These are phyloP conservation scores for Cutaneotrichosporon sp. DNA, from an alignment of 1,284 basidiomycete genomes.

Conservation along the genomic window DNA sequence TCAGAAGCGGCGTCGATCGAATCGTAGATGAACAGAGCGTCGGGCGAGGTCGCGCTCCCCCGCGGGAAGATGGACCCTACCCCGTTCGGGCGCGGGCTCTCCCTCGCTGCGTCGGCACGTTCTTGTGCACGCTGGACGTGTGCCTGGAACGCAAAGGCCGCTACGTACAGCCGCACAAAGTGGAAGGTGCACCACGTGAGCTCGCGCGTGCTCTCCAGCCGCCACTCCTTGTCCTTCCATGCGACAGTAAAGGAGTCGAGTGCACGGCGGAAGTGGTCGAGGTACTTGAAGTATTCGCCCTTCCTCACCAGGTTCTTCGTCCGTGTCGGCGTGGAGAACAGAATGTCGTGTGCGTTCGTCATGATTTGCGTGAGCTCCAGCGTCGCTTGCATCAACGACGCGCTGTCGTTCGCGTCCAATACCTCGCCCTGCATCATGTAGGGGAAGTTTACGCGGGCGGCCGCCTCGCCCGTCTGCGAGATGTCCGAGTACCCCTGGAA, in stretches of 20 bases:
- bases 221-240: constrained; percentile 47
- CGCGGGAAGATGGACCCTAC: constrained; percentile 35
- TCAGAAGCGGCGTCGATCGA: constrained; percentile 52
- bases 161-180: constrained; percentile 54
- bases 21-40: constrained; percentile 52
- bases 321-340: constrained; percentile 52
- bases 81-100: constrained; percentile 10
- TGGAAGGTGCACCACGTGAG: constrained; percentile 50
- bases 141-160: constrained; percentile 55
- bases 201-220: constrained; percentile 37
- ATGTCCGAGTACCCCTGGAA: constrained; percentile 50
- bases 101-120: constrained; percentile 40
- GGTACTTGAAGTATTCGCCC: constrained; percentile 54
- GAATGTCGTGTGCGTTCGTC: constrained; percentile 54
- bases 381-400: constrained; percentile 45
- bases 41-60: constrained; percentile 49
- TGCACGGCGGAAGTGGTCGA: constrained; percentile 46
- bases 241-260: constrained; percentile 39
- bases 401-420: constrained; percentile 33
- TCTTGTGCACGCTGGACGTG: constrained; percentile 51
- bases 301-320: constrained; percentile 50
- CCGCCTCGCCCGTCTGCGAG: constrained; percentile 47
- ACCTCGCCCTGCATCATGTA: constrained; percentile 39
- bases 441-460: constrained; percentile 51
- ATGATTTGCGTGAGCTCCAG: constrained; percentile 55